phyloP scores from a whole-genome alignment of 805 yeast genomes.

The Millerago galiae region DNA sequence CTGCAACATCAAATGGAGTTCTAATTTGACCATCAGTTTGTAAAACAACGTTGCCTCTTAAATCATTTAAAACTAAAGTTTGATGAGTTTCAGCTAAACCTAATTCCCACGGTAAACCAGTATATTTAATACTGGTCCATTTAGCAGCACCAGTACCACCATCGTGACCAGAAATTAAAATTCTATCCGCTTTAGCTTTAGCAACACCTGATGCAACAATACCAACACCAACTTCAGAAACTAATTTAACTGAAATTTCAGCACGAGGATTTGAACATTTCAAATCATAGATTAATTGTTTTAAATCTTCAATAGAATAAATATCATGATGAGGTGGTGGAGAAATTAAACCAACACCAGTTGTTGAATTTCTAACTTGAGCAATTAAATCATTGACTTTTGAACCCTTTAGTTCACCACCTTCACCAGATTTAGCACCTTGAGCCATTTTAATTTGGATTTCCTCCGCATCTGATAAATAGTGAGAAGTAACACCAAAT shows the following conservation, averaged over 20 bases:
- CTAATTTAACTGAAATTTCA: slow-evolving; percentile 92
- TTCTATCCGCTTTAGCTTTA: slow-evolving; percentile 96
- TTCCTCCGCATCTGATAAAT: slow-evolving; percentile 94
- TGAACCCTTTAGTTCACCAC: slow-evolving; percentile 67
- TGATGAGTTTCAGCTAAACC: slow-evolving; percentile 98
- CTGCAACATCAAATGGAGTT: slow-evolving; percentile 95
- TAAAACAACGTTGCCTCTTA: slow-evolving; percentile 90
- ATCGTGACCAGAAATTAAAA: slow-evolving; percentile 93
- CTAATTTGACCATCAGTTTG: slow-evolving; percentile 99
- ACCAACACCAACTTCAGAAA: slow-evolving; percentile 98
- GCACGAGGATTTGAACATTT: slow-evolving; percentile 97
- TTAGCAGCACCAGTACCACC: slow-evolving; percentile 99
- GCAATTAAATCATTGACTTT: slow-evolving; percentile 87
- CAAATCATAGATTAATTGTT: slow-evolving; percentile 92
- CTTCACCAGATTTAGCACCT: slow-evolving; percentile 99
- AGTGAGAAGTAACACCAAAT: slow-evolving; percentile 94
- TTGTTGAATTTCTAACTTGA: slow-evolving; percentile 92
- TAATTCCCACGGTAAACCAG: slow-evolving; percentile 98
- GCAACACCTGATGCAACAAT: slow-evolving; percentile 99
- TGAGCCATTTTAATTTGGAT: slow-evolving; percentile 98
- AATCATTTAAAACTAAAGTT: slow-evolving; percentile 89
- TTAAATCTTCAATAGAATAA: slow-evolving; percentile 95
- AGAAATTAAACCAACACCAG: slow-evolving; percentile 93
- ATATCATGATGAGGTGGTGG: slow-evolving; percentile 99
- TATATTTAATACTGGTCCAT: slow-evolving; percentile 94